phyloP scores from a whole-genome alignment of 2,329 filamentous ascomycete species.

The Apiospora saccharicola region DNA sequence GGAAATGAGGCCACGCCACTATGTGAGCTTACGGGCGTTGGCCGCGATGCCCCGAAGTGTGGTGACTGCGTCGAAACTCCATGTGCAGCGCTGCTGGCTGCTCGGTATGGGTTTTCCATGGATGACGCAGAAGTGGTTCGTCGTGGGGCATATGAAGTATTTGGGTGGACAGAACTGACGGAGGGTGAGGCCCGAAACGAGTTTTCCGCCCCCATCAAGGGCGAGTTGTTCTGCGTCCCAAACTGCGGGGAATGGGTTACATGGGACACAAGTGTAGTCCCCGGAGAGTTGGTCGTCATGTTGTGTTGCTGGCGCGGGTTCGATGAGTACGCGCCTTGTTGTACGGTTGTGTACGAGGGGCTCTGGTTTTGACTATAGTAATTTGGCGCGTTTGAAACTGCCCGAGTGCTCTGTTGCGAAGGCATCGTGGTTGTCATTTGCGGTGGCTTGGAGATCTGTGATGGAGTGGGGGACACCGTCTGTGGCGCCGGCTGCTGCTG shows the following conservation, averaged over 20 bases:
- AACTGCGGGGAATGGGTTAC: slow-evolving; percentile 45
- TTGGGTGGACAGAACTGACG: slow-evolving; percentile 36
- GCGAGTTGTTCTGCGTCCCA: slow-evolving; percentile 42
- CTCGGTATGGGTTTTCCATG: slow-evolving; percentile 40
- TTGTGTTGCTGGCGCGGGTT: slow-evolving; percentile 41
- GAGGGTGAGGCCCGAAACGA: slow-evolving; percentile 43
- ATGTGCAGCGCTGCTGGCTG: slow-evolving; percentile 33
- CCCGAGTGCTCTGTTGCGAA: slow-evolving; percentile 39
- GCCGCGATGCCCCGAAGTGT: slow-evolving; percentile 40
- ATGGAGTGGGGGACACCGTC: slow-evolving; percentile 39
- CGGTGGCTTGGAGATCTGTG: slow-evolving; percentile 39
- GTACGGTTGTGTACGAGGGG: slow-evolving; percentile 39
- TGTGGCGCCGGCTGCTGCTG: slow-evolving; percentile 36
- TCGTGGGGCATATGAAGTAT: slow-evolving; percentile 38
- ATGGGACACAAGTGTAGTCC: slow-evolving; percentile 41
- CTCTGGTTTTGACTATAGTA: slow-evolving; percentile 41
- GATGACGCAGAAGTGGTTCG: slow-evolving; percentile 42
- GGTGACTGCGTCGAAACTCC: slow-evolving; percentile 41
- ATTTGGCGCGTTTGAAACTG: slow-evolving; percentile 37
- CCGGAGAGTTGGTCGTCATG: slow-evolving; percentile 39
- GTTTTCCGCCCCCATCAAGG: slow-evolving; percentile 41
- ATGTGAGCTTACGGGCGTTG: slow-evolving; percentile 39
- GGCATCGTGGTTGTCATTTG: slow-evolving; percentile 39
- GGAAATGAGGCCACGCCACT: slow-evolving; percentile 38
- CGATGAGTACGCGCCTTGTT: slow-evolving; percentile 38